phyloP scores from a whole-genome alignment of 2,329 filamentous ascomycete species.

The Ophiocordyceps robertsii region DNA sequence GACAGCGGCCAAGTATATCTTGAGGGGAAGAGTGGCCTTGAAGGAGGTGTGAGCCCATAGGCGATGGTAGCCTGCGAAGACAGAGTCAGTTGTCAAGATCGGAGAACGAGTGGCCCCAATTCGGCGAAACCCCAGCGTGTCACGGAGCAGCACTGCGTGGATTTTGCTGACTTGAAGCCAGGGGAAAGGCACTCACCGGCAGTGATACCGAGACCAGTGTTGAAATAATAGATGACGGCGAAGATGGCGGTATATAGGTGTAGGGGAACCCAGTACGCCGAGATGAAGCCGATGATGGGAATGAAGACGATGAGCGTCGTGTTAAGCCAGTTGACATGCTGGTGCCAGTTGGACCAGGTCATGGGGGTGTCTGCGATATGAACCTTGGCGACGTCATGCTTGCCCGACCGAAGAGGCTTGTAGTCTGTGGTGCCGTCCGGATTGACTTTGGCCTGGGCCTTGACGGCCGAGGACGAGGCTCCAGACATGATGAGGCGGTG shows the following conservation, averaged over 20 bases:
- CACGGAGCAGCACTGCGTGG: background rate
- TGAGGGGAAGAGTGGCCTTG: constrained; percentile 61
- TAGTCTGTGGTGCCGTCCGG: constrained; percentile 43
- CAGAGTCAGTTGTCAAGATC: too few relatives aligned
- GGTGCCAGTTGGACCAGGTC: constrained; percentile 73
- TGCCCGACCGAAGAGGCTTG: constrained; percentile 31
- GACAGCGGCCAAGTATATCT: constrained; percentile 69
- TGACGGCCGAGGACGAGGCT: constrained; percentile 24
- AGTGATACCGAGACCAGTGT: constrained; percentile 69
- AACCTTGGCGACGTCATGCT: constrained; percentile 51
- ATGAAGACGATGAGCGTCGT: constrained; percentile 67
- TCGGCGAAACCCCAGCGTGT: background rate
- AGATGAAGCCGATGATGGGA: constrained; percentile 59
- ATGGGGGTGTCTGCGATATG: constrained; percentile 78
- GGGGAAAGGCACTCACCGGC: constrained; percentile 38
- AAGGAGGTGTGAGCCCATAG: constrained; percentile 81
- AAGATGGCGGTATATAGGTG: constrained; percentile 59
- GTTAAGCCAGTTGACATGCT: constrained; percentile 92
- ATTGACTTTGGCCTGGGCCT: constrained; percentile 26
- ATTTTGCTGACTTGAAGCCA: background rate
- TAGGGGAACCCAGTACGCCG: constrained; percentile 67
- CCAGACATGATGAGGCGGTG: constrained; percentile 14
- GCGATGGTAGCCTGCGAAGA: constrained; percentile 36
- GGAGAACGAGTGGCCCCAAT: too few relatives aligned
- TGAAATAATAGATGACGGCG: constrained; percentile 69